Conservation (phyloP, 2,329 filamentous ascomycete species). For the Colletotrichum chrysophilum region DNA sequence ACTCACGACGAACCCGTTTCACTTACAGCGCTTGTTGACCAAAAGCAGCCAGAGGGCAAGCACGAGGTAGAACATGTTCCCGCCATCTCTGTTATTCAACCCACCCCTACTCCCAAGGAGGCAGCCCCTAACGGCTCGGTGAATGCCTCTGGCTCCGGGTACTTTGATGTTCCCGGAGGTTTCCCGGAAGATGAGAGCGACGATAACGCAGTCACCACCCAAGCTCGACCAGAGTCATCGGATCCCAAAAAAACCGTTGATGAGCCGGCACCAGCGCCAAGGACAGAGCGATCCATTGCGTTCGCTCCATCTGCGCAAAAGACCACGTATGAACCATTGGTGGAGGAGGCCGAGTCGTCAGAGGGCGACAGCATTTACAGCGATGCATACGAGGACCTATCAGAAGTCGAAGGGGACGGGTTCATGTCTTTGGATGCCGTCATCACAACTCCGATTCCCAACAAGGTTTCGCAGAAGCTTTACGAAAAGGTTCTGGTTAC, state of each 20-base stretch:
- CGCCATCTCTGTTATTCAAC: conserved; percentile 48
- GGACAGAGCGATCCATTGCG: neutral
- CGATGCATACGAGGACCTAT: conserved; percentile 77
- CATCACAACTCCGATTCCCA: conserved; percentile 30
- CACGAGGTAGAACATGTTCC: conserved; percentile 34
- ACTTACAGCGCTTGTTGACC: neutral
- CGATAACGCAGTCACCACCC: conserved; percentile 20
- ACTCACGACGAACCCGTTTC: neutral
- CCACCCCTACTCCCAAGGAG: conserved; percentile 42
- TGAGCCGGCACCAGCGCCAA: neutral
- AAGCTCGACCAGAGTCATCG: neutral
- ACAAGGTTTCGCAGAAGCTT: conserved; percentile 16
- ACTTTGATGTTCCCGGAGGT: conserved; percentile 62
- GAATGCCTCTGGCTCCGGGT: conserved; percentile 29
- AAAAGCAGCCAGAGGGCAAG: neutral
- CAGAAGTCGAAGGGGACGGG: conserved; percentile 67
- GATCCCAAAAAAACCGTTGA: neutral
- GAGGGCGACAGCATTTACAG: conserved; percentile 70
- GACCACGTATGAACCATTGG: neutral
- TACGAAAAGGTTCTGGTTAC: conserved; percentile 11
- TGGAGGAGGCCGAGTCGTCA: conserved; percentile 42
- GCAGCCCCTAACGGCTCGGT: neutral
- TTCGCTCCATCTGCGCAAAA: neutral
- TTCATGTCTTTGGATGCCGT: conserved; percentile 78
- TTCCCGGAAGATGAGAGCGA: conserved; percentile 53